These are phyloP conservation scores for Pseudohalonectria lignicola DNA, from an alignment of 2,329 filamentous ascomycete species.

Conservation along the genomic window DNA sequence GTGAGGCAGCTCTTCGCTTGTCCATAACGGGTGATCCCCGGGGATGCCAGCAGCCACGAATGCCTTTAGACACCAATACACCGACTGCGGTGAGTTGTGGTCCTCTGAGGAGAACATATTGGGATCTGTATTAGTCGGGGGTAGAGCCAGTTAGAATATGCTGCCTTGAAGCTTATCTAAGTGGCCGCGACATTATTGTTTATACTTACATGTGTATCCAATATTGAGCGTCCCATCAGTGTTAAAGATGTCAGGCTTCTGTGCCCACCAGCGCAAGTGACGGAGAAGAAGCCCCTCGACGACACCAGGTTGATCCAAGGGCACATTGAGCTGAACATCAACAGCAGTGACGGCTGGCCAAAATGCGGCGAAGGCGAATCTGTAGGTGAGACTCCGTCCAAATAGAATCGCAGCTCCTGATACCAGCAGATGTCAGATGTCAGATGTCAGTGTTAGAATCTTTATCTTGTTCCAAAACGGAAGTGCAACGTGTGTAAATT, in stretches of 20 bases:
- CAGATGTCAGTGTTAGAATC: background rate
- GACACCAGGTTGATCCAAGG: conserved; percentile 20
- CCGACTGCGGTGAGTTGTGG: conserved; percentile 45
- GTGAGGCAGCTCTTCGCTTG: conserved; percentile 21
- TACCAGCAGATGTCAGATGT: no score
- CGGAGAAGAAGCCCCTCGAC: conserved; percentile 30
- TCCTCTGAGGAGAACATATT: conserved; percentile 46
- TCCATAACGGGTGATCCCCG: conserved; percentile 31
- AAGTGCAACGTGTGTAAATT: background rate
- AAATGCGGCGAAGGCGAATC: conserved; percentile 30
- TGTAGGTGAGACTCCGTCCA: conserved; percentile 31
- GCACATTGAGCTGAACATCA: conserved; percentile 20
- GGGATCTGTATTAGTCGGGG: background rate
- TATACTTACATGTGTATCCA: conserved; percentile 14
- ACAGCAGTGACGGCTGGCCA: conserved; percentile 27
- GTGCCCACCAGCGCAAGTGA: conserved; percentile 30
- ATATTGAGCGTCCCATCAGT: conserved; percentile 31
- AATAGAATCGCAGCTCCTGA: conserved; percentile 31
- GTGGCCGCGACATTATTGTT: no score
- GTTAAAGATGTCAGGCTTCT: conserved; percentile 22
- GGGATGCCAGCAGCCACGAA: conserved; percentile 29
- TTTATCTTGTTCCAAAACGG: background rate
- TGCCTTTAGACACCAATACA: conserved; percentile 42
- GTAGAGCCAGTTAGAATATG: background rate
- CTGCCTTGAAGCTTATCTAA: background rate